Percentiles rank a stretch among this genome's conserved stretches.
Evolutionary conservation across 169 alveolate species (phyloP).

Genomic region (Theileria sp.): DNA sequence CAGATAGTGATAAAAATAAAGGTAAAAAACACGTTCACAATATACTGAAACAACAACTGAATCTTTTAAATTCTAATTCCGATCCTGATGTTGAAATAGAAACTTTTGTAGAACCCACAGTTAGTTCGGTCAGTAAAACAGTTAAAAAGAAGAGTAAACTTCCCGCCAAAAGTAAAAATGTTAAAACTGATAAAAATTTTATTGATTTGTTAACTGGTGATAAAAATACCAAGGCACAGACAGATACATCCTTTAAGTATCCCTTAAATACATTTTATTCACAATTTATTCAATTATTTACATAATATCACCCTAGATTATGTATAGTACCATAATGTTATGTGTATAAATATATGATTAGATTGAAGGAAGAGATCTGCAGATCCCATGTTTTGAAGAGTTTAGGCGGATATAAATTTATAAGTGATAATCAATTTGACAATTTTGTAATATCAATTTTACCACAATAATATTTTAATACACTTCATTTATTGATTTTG

Average conservation of each 20-base stretch:
- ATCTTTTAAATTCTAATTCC: conserved; percentile 29
- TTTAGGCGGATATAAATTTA: conserved; percentile 60
- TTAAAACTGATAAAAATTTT: conserved; percentile 29
- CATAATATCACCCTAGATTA: not conserved
- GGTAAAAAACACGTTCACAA: conserved; percentile 24
- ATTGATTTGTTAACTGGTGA: conserved; percentile 62
- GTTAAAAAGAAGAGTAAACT: not conserved
- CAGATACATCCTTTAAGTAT: conserved; percentile 45
- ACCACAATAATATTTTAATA: conserved; percentile 32
- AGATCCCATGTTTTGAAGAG: conserved; percentile 62
- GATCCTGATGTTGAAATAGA: not conserved
- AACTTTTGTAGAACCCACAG: not conserved
- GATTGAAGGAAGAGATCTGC: conserved; percentile 55
- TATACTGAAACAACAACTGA: conserved; percentile 49
- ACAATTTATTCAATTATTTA: not conserved
- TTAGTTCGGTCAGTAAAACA: not conserved
- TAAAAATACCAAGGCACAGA: conserved; percentile 11
- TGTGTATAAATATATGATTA: not conserved
- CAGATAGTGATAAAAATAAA: not conserved
- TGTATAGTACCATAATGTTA: not conserved
- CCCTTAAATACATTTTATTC: not conserved
- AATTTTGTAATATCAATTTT: conserved; percentile 56
- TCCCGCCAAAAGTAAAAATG: conserved; percentile 3
- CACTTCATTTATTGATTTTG: not conserved
- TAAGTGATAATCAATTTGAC: conserved; percentile 46